phyloP scores from a whole-genome alignment of 805 yeast genomes.

The Priceomyces melissophilus region DNA sequence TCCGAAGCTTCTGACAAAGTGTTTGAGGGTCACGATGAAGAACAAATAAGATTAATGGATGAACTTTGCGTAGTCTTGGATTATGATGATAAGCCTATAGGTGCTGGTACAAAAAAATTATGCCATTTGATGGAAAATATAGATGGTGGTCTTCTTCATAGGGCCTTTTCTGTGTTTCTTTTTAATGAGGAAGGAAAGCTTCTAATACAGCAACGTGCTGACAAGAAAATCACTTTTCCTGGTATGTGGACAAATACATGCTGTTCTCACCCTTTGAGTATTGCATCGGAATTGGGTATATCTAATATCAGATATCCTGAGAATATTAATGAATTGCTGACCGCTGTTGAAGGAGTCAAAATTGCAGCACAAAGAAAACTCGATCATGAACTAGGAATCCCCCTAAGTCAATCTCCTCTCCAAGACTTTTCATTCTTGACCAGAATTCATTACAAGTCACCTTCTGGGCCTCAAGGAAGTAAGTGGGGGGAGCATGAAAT shows the following conservation, averaged over 20 bases:
- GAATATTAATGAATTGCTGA: slow-evolving; percentile 38
- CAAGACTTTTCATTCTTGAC: slow-evolving; percentile 79
- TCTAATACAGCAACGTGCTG: slow-evolving; percentile 91
- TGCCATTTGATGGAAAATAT: slow-evolving; percentile 89
- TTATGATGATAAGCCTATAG: slow-evolving; percentile 80
- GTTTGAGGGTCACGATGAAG: slow-evolving; percentile 88
- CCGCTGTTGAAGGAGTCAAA: slow-evolving; percentile 74
- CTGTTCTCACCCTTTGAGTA: slow-evolving; percentile 94
- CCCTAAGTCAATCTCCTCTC: slow-evolving; percentile 52
- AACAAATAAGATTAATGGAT: slow-evolving; percentile 92
- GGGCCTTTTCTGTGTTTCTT: slow-evolving; percentile 94
- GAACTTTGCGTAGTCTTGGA: slow-evolving; percentile 94
- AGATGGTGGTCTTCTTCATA: slow-evolving; percentile 79
- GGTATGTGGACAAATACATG: slow-evolving; percentile 98
- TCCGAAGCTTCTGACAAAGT: slow-evolving; percentile 28
- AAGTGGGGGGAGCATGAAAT: slow-evolving; percentile 98
- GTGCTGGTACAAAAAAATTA: slow-evolving; percentile 90
- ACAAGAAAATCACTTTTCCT: slow-evolving; percentile 95
- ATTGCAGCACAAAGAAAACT: slow-evolving; percentile 90
- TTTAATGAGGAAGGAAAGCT: slow-evolving; percentile 76
- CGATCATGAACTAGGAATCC: slow-evolving; percentile 90
- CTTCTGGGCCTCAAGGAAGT: slow-evolving; percentile 61
- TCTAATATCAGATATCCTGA: slow-evolving; percentile 8
- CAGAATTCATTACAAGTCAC: slow-evolving; percentile 91
- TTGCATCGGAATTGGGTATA: slow-evolving; percentile 73